Evolutionary conservation across 768 basidiomycete species (phyloP).

Genomic region (Leccinum variicolor): DNA sequence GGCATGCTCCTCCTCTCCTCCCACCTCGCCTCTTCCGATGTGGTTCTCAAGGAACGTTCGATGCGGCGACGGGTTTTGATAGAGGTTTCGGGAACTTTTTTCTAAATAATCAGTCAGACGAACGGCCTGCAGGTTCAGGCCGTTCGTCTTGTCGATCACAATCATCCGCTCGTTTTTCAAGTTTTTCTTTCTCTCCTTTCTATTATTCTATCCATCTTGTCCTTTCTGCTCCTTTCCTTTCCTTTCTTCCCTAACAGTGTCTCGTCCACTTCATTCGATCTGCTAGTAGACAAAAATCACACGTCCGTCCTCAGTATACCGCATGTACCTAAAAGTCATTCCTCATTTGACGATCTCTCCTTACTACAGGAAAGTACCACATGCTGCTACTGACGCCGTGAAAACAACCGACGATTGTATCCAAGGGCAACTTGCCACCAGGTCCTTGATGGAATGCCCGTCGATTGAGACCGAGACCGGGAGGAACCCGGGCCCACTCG

Average conservation of each 20-base stretch:
- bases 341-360: not conserved
- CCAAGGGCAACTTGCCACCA: not conserved
- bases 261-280: not conserved
- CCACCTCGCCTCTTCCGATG: not conserved
- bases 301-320: not conserved
- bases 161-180: not conserved
- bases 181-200: not conserved
- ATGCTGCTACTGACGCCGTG: not conserved
- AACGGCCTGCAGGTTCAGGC: not conserved
- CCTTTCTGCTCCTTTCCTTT: not conserved
- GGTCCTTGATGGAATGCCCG: not conserved
- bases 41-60: not conserved
- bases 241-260: not conserved
- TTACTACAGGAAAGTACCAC: not conserved
- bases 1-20: slow-evolving; percentile 13
- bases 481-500: not conserved
- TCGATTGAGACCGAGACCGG: not conserved
- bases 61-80: not conserved
- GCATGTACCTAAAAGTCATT: not conserved
- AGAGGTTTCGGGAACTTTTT: not conserved
- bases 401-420: not conserved
- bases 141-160: not conserved
- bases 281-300: not conserved
- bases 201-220: not conserved
- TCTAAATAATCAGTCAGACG: not conserved